A percentile compares a stretch with the other conserved stretches of the same genome.
phyloP scores from a whole-genome alignment of 129 eudicot species.

The Escallonia rubra region DNA sequence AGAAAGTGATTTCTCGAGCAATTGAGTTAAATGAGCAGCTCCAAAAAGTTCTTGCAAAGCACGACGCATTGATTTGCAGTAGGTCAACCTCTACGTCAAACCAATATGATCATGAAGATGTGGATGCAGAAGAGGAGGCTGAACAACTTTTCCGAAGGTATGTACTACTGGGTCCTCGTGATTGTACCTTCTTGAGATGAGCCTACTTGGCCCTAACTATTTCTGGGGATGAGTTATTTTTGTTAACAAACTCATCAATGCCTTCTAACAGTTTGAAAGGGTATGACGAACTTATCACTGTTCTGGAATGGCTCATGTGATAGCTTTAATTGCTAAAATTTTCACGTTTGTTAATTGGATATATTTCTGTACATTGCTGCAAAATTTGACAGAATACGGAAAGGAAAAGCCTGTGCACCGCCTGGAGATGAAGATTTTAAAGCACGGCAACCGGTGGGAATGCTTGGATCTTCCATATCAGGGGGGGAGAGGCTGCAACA shows the following conservation, averaged over 20 bases:
- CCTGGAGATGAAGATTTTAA: conserved; percentile 58
- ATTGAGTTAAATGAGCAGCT: conserved; percentile 89
- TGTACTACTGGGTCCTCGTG: background rate
- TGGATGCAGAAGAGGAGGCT: conserved; percentile 80
- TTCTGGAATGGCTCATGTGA: too few species aligned
- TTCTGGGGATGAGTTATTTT: too few species aligned
- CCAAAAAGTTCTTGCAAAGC: conserved; percentile 62
- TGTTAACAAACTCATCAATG: too few species aligned
- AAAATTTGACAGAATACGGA: conserved; percentile 58
- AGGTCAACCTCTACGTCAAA: conserved; percentile 39
- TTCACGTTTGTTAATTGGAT: background rate
- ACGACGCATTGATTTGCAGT: conserved; percentile 57
- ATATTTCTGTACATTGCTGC: background rate
- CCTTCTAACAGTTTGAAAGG: too few species aligned
- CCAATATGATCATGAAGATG: conserved; percentile 53
- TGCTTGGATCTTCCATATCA: conserved; percentile 42
- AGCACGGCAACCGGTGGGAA: conserved; percentile 45
- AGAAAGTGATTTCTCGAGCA: conserved; percentile 65
- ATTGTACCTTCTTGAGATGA: background rate
- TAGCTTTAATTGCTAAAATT: too few species aligned
- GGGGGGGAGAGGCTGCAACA: conserved; percentile 48
- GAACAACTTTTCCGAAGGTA: conserved; percentile 94
- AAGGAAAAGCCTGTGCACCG: conserved; percentile 75
- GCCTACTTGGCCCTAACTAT: too few species aligned
- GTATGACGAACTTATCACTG: too few species aligned